A percentile compares a stretch with the other conserved stretches of the same genome.
These are phyloP conservation scores for Ramaria sp. DNA, from an alignment of 768 basidiomycete genomes.

Conservation along the genomic window DNA sequence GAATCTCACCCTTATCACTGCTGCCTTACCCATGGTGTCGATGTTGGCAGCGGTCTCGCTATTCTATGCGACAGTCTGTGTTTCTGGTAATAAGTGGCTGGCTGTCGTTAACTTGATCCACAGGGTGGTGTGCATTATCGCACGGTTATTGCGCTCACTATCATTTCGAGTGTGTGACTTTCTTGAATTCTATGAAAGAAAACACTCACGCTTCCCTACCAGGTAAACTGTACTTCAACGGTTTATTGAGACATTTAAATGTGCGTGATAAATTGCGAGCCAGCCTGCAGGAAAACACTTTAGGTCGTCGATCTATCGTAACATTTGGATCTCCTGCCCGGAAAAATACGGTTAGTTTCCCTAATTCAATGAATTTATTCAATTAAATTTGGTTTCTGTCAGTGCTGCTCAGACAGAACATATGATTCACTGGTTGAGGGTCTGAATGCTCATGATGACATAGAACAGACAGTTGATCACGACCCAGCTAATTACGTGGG, in stretches of 20 bases:
- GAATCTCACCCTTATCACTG: background rate
- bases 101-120: background rate
- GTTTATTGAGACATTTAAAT: constrained; percentile 1
- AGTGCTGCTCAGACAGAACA: background rate
- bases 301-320: background rate
- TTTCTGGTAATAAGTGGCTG: background rate
- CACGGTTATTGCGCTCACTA: background rate
- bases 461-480: background rate
- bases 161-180: background rate
- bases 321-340: background rate
- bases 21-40: background rate
- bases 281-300: background rate
- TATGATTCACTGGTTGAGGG: too few relatives aligned
- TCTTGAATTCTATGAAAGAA: background rate
- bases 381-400: background rate
- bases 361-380: background rate
- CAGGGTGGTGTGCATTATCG: background rate
- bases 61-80: background rate
- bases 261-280: background rate
- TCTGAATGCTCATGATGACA: background rate
- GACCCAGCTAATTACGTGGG: background rate
- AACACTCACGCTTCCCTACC: background rate
- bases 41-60: background rate
- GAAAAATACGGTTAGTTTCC: background rate
- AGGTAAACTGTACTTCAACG: constrained; percentile 5